These are phyloP conservation scores for Colletotrichum lentis DNA, from an alignment of 2,329 filamentous ascomycete genomes.

Conservation along the genomic window DNA sequence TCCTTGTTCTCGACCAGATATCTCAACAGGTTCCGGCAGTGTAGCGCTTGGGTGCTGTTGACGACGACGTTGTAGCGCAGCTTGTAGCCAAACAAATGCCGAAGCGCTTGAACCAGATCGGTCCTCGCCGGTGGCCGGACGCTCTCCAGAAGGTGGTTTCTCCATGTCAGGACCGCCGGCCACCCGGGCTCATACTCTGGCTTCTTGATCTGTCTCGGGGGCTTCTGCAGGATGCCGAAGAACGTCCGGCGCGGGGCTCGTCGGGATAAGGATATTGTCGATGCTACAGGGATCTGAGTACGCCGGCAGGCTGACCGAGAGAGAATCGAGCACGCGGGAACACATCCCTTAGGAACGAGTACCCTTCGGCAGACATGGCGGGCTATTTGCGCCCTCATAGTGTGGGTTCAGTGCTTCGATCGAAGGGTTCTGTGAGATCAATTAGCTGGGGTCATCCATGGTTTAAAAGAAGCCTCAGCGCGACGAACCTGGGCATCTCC, in stretches of 20 bases:
- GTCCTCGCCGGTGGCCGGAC: slow-evolving; percentile 69
- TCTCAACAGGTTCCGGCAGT: slow-evolving; percentile 64
- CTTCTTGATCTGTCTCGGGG: slow-evolving; percentile 66
- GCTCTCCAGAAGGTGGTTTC: slow-evolving; percentile 67
- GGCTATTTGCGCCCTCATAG: slow-evolving; percentile 57
- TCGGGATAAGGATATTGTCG: slow-evolving; percentile 40
- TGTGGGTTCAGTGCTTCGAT: slow-evolving; percentile 40
- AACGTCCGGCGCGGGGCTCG: slow-evolving; percentile 56
- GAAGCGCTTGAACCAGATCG: slow-evolving; percentile 73
- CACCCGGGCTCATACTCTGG: slow-evolving; percentile 75
- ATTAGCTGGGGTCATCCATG: not conserved
- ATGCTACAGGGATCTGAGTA: slow-evolving; percentile 41
- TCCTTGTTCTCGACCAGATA: slow-evolving; percentile 61
- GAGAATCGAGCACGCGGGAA: slow-evolving; percentile 48
- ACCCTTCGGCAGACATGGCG: slow-evolving; percentile 54
- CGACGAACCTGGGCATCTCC: slow-evolving; percentile 33
- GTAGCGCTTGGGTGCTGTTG: slow-evolving; percentile 71
- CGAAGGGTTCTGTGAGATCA: slow-evolving; percentile 14
- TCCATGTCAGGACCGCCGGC: slow-evolving; percentile 73
- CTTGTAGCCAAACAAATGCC: slow-evolving; percentile 68
- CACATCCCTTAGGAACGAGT: slow-evolving; percentile 47
- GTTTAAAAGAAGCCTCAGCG: not conserved
- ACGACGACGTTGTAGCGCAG: slow-evolving; percentile 57
- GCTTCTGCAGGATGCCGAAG: slow-evolving; percentile 68
- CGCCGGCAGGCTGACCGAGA: slow-evolving; percentile 42